Conservation (phyloP, 1,139 yeast species). For the Scheffersomyces stambukii region DNA sequence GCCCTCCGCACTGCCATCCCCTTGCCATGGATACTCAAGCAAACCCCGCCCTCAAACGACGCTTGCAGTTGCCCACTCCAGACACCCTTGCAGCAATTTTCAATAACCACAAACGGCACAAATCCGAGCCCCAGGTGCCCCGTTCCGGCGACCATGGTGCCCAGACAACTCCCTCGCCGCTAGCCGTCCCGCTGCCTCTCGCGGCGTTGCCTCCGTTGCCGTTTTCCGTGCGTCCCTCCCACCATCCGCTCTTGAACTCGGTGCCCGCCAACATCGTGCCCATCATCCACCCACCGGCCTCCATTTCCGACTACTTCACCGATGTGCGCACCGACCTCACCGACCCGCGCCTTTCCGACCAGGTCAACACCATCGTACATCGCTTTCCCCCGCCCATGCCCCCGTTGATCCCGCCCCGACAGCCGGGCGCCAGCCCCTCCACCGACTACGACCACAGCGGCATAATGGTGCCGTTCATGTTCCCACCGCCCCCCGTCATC, state of each 20-base stretch:
- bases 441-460: slow-evolving; percentile 19
- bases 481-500: slow-evolving; percentile 42
- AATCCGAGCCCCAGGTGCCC: slow-evolving; percentile 8
- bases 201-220: slow-evolving; percentile 5
- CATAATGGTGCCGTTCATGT: slow-evolving; percentile 44
- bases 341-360: slow-evolving; percentile 16
- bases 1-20: neutral
- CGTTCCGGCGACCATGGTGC: neutral
- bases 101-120: slow-evolving; percentile 9
- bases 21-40: slow-evolving; percentile 9
- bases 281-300: slow-evolving; percentile 29
- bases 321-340: slow-evolving; percentile 23
- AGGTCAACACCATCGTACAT: slow-evolving; percentile 22
- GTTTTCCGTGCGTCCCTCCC: slow-evolving; percentile 1
- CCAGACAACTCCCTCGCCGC: neutral
- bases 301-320: slow-evolving; percentile 30
- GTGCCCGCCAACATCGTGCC: slow-evolving; percentile 40
- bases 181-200: slow-evolving; percentile 2
- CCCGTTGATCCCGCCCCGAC: slow-evolving; percentile 20
- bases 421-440: slow-evolving; percentile 6
- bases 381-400: slow-evolving; percentile 44
- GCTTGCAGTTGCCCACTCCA: slow-evolving; percentile 10
- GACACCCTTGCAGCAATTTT: slow-evolving; percentile 12
- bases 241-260: slow-evolving; percentile 18
- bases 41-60: slow-evolving; percentile 10